Evolutionary conservation across 2,329 filamentous ascomycete species (phyloP).

Genomic region (Pseudogymnoascus sp.): DNA sequence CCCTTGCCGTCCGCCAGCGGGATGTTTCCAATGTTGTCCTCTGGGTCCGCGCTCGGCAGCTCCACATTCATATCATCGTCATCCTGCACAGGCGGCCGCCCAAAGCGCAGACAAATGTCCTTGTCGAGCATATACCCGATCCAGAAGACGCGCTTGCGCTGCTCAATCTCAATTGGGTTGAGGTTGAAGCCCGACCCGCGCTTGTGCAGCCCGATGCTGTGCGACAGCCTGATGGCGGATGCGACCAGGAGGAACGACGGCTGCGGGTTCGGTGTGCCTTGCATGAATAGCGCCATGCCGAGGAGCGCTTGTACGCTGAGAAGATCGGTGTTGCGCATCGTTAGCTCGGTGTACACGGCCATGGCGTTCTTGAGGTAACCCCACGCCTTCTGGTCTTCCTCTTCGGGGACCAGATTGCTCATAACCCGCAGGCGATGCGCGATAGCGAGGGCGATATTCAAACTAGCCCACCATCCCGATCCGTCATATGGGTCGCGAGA

Average conservation of each 20-base stretch:
- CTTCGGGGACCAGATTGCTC: conserved; percentile 84
- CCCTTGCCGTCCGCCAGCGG: conserved; percentile 80
- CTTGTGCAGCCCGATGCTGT: conserved; percentile 94
- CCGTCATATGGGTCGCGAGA: conserved; percentile 87
- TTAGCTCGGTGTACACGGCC: conserved; percentile 84
- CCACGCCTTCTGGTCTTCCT: conserved; percentile 94
- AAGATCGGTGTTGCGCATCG: conserved; percentile 92
- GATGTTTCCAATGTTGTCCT: conserved; percentile 91
- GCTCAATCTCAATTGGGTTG: conserved; percentile 89
- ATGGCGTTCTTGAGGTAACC: conserved; percentile 94
- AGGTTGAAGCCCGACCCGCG: conserved; percentile 87
- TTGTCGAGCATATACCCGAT: conserved; percentile 69
- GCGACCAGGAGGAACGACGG: conserved; percentile 87
- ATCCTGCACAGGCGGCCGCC: conserved; percentile 63
- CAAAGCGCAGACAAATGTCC: conserved; percentile 66
- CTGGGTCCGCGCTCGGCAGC: conserved; percentile 80
- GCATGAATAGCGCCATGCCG: conserved; percentile 89
- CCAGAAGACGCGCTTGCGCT: conserved; percentile 73
- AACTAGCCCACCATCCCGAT: conserved; percentile 95
- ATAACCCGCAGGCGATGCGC: conserved; percentile 87
- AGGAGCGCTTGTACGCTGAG: conserved; percentile 89
- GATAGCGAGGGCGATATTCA: conserved; percentile 91
- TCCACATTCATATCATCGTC: conserved; percentile 93
- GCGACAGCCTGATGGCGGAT: conserved; percentile 80
- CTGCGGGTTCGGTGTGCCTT: conserved; percentile 94